phyloP scores from a whole-genome alignment of 306 rosid genomes.

The barrel medic (Medicago truncatula) region DNA sequence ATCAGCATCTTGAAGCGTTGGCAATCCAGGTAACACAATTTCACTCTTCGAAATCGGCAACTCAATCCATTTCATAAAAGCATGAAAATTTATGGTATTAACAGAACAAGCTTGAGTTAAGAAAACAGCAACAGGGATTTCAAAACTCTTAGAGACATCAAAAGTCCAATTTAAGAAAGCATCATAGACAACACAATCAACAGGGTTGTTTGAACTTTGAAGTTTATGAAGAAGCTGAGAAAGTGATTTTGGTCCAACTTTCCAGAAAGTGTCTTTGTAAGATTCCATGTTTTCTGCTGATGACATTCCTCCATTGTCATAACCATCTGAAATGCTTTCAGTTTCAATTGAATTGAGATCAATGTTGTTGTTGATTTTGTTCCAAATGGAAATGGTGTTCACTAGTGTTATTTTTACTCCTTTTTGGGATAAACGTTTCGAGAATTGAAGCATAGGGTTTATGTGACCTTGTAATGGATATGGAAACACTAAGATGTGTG shows the following conservation, averaged over 20 bases:
- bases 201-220: slow-evolving; percentile 12
- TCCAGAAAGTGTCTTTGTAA: slow-evolving; percentile 16
- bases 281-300: neutral
- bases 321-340: slow-evolving; percentile 7
- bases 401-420: slow-evolving; percentile 10
- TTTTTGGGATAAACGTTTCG: slow-evolving; percentile 1
- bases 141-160: slow-evolving; percentile 25
- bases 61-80: neutral
- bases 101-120: slow-evolving; percentile 22
- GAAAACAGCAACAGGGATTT: slow-evolving; percentile 13
- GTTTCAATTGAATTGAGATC: neutral
- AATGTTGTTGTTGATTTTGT: neutral
- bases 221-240: slow-evolving; percentile 1
- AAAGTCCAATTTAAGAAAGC: slow-evolving; percentile 20
- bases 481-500: neutral
- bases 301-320: neutral
- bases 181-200: slow-evolving; percentile 10
- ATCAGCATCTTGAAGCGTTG: neutral
- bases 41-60: neutral
- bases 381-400: neutral
- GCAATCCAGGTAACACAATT: slow-evolving; percentile 7
- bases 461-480: slow-evolving; percentile 24
- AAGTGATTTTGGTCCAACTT: neutral
- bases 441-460: slow-evolving; percentile 5
- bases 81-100: slow-evolving; percentile 8